Percentiles rank a stretch among this genome's conserved stretches.
These are phyloP conservation scores for Phytopythium chamaehyphon DNA, from an alignment of 352 stramenopile genomes.

Conservation along the genomic window DNA sequence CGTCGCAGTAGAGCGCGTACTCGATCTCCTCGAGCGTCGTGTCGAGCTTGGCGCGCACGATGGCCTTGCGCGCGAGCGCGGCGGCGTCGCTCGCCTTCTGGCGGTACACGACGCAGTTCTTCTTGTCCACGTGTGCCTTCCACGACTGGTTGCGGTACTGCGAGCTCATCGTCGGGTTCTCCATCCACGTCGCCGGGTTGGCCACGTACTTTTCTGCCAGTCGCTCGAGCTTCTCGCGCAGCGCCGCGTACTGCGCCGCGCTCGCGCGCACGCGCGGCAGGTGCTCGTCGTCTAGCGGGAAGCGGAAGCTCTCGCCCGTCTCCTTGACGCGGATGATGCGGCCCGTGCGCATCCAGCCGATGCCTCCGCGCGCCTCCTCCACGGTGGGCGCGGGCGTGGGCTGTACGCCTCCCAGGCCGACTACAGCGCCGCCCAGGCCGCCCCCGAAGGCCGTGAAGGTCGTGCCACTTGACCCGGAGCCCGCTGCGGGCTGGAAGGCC, in stretches of 20 bases:
- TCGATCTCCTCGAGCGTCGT: constrained; percentile 65
- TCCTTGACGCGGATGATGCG: constrained; percentile 72
- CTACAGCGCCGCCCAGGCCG: constrained; percentile 7
- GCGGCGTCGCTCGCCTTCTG: constrained; percentile 42
- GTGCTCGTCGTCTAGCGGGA: constrained; percentile 61
- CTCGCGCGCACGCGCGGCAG: constrained; percentile 38
- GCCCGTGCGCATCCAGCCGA: constrained; percentile 62
- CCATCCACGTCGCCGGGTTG: constrained; percentile 50
- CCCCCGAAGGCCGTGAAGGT: constrained; percentile 4
- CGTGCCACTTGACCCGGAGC: background rate
- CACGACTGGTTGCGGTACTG: constrained; percentile 54
- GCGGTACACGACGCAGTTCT: constrained; percentile 69
- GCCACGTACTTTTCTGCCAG: constrained; percentile 42
- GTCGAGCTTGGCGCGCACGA: constrained; percentile 66
- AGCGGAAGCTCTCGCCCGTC: constrained; percentile 64
- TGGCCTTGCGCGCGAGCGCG: constrained; percentile 36
- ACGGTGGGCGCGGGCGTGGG: background rate
- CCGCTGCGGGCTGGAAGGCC: background rate
- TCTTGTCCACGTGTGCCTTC: constrained; percentile 68
- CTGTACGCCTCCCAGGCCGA: constrained; percentile 11
- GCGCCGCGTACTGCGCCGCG: constrained; percentile 19
- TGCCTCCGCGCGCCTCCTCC: constrained; percentile 37
- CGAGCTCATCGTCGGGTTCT: constrained; percentile 59
- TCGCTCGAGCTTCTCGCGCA: constrained; percentile 25
- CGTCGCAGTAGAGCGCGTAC: constrained; percentile 57